Evolutionary conservation across 305 asterid species (phyloP), one percentile per base, ranked within the genome.

Genomic region (Rubia peregrina): DNA sequence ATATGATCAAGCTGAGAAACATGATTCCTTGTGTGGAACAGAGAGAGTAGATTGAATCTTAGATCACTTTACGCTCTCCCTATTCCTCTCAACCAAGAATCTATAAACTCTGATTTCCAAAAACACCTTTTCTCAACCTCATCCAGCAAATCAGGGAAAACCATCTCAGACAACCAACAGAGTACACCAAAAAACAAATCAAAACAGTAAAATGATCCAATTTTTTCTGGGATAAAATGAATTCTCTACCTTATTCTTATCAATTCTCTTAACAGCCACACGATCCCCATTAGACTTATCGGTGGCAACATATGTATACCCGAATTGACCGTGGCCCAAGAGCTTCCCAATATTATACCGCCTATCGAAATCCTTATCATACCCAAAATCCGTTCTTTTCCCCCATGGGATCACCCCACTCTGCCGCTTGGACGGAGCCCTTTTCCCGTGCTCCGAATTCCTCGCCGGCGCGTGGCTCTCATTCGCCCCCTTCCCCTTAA

Each of bases 301-400:
- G 13, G 69, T 76, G 56, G 85, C 87, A 74, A 80, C 83, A 66
- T 78, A 83, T 17, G 87, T 83, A 44, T 80, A 80, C 9, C 87
- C 87, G 74, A 83, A 83, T 70, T 80, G 87, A 46, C 87, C 87
- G 76, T 80, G 87, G 16, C 87, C 87, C 75, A 80, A 76, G 68
- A 83, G 76, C 68, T 80, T 80, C n/a, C 87, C 85, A 51, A 83
- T 73, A 0, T 74, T 71, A 72, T 76, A 83, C 65, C 76, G 78
- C 63, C 77, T 72, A 65, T 72, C 75, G 64, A 83, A 83, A 80
- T 83, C 83, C 76, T 80, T 80, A 66, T 78, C 83, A 72, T 78
- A 83, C 55, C 87, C 87, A 78, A 83, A 83, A 78, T 83, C 81
- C 38, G 87, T 78, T 76, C 83, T 76, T 78, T 83, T 83, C 19